Evolutionary conservation across 2,329 filamentous ascomycete species (phyloP).

Genomic region (Hypoxylon rubiginosum): DNA sequence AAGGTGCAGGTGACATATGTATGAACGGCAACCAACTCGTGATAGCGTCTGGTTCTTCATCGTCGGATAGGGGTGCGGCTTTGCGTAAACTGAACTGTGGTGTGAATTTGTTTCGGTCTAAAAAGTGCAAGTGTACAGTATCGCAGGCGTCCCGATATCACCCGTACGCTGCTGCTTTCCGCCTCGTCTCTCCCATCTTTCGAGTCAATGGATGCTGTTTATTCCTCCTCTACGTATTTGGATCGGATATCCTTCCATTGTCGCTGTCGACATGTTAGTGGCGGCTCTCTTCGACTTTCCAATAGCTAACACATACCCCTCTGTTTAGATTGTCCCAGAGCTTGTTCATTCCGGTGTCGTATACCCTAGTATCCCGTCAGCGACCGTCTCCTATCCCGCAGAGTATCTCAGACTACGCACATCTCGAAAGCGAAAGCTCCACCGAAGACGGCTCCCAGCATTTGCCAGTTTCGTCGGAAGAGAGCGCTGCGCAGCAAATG

Average conservation of each 20-base stretch:
- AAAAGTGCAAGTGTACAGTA: constrained; percentile 46
- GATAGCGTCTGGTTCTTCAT: background rate
- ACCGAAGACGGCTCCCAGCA: constrained; percentile 88
- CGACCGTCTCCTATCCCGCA: constrained; percentile 24
- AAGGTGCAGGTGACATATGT: background rate
- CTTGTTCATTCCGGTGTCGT: constrained; percentile 84
- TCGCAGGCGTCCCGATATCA: constrained; percentile 18
- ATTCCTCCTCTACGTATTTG: constrained; percentile 79
- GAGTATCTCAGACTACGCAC: constrained; percentile 68
- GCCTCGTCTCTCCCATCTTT: constrained; percentile 4
- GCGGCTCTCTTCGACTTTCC: background rate
- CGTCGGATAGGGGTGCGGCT: background rate
- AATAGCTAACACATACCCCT: constrained; percentile 75
- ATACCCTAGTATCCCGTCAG: constrained; percentile 72
- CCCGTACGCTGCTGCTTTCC: constrained; percentile 3
- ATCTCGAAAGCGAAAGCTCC: constrained; percentile 93
- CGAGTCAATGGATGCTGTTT: constrained; percentile 25
- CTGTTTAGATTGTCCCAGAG: constrained; percentile 93
- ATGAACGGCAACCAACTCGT: background rate
- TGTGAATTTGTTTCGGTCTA: constrained; percentile 40
- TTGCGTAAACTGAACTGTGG: constrained; percentile 21
- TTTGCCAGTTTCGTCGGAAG: constrained; percentile 88
- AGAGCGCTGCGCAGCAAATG: constrained; percentile 71
- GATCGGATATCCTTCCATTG: constrained; percentile 99
- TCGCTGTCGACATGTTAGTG: constrained; percentile 71